These are phyloP conservation scores for Vigna radiata DNA, from an alignment of 306 rosid genomes.

Conservation along the genomic window DNA sequence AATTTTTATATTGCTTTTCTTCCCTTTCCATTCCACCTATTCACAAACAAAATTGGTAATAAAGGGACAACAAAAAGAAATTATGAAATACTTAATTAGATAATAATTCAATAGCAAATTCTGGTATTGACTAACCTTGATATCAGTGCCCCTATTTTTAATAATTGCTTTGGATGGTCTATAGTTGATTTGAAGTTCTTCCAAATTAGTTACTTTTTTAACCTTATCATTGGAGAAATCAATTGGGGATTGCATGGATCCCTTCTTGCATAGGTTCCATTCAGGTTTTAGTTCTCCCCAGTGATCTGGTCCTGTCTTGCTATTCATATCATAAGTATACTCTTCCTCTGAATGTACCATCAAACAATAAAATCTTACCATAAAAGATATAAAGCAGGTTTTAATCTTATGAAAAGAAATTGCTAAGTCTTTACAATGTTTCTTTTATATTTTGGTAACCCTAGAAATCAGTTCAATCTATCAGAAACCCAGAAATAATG, in stretches of 20 bases:
- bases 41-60: background rate
- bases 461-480: background rate
- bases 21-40: conserved; percentile 57
- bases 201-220: conserved; percentile 50
- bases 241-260: conserved; percentile 82
- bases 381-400: background rate
- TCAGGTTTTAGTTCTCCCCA: conserved; percentile 73
- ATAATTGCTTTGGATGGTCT: conserved; percentile 67
- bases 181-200: conserved; percentile 49
- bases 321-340: conserved; percentile 53
- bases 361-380: background rate
- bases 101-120: background rate
- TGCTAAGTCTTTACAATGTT: too few relatives aligned
- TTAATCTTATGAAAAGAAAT: background rate
- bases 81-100: too few relatives aligned
- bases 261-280: conserved; percentile 64
- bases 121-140: conserved; percentile 53
- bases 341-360: conserved; percentile 53
- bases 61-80: background rate
- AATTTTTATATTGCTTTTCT: conserved; percentile 56
- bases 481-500: background rate
- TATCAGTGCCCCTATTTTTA: conserved; percentile 74
- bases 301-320: conserved; percentile 59
- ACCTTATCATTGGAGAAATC: conserved; percentile 58
- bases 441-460: too few relatives aligned